Percentiles rank a stretch among this genome's conserved stretches.
Evolutionary conservation across 2,329 filamentous ascomycete species (phyloP).

Genomic region (Ilyonectria mors-panacis): DNA sequence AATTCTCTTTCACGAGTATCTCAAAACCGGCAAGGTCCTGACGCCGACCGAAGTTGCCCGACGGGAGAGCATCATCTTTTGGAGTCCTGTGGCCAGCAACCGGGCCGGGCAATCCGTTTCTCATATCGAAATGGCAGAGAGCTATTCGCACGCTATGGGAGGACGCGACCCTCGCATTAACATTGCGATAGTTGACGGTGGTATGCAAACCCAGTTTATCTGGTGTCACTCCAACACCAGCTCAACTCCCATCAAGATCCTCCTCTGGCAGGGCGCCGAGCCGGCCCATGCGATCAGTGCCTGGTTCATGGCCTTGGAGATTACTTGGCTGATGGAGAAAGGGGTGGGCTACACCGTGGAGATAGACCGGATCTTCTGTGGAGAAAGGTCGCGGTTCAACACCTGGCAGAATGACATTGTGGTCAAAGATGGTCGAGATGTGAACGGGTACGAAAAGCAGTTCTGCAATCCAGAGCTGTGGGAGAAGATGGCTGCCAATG

Average conservation of each 20-base stretch:
- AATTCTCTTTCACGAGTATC: slow-evolving; percentile 77
- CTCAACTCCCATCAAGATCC: slow-evolving; percentile 51
- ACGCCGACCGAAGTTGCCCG: slow-evolving; percentile 76
- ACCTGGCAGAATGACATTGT: slow-evolving; percentile 3
- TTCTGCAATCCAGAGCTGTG: slow-evolving; percentile 47
- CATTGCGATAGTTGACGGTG: slow-evolving; percentile 49
- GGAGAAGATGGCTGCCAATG: slow-evolving; percentile 46
- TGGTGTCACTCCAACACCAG: slow-evolving; percentile 40
- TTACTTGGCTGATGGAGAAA: slow-evolving; percentile 52
- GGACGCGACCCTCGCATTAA: slow-evolving; percentile 32
- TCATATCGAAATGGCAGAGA: slow-evolving; percentile 59
- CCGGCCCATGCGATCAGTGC: slow-evolving; percentile 52
- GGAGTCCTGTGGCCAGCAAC: slow-evolving; percentile 53
- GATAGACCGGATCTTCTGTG: slow-evolving; percentile 38
- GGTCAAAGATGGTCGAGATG: slow-evolving; percentile 7
- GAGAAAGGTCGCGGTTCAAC: neutral
- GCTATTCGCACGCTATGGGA: slow-evolving; percentile 57
- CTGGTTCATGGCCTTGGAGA: slow-evolving; percentile 57
- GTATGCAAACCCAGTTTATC: slow-evolving; percentile 50
- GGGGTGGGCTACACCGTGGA: slow-evolving; percentile 40
- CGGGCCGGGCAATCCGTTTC: slow-evolving; percentile 45
- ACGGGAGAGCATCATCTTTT: slow-evolving; percentile 74
- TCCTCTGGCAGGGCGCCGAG: slow-evolving; percentile 52
- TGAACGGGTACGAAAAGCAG: slow-evolving; percentile 38
- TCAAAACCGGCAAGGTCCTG: slow-evolving; percentile 66